Evolutionary conservation across 495 filamentous ascomycete genomes (phyloP).

Genomic region (Extremus antarcticus): DNA sequence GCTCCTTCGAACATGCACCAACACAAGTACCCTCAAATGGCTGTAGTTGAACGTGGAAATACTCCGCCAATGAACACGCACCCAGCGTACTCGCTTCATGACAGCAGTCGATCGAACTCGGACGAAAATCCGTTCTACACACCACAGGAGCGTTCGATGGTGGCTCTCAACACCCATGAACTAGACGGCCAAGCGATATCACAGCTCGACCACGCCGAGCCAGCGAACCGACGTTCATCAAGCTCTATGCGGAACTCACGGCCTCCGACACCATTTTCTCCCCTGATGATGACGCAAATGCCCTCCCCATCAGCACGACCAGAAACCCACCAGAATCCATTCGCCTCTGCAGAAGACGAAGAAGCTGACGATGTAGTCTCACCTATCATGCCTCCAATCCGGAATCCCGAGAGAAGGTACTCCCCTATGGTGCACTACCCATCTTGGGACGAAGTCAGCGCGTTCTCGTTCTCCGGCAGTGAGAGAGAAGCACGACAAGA

Average conservation of each 20-base stretch:
- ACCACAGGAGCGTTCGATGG: slow-evolving; percentile 3
- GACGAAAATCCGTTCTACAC: slow-evolving; percentile 19
- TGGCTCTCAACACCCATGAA: background rate
- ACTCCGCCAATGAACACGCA: slow-evolving; percentile 9
- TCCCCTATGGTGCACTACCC: slow-evolving; percentile 17
- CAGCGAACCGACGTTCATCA: background rate
- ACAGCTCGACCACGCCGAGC: background rate
- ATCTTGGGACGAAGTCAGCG: background rate
- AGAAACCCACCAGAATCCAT: slow-evolving; percentile 10
- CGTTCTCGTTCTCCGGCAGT: slow-evolving; percentile 1
- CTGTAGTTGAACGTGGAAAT: background rate
- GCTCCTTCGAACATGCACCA: background rate
- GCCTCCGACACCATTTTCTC: slow-evolving; percentile 2
- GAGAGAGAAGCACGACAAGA: background rate
- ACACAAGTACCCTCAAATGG: background rate
- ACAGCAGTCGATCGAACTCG: background rate
- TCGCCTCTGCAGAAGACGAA: slow-evolving; percentile 11
- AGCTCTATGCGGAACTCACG: background rate
- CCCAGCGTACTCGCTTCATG: slow-evolving; percentile 5
- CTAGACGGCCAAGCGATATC: background rate
- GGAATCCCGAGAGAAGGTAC: slow-evolving; percentile 12
- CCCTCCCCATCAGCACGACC: background rate
- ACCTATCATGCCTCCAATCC: slow-evolving; percentile 10
- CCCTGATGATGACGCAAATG: slow-evolving; percentile 10
- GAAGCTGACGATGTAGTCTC: slow-evolving; percentile 17